These are phyloP conservation scores for Fusarium pilosicola DNA, from an alignment of 2,329 filamentous ascomycete genomes.

Conservation along the genomic window DNA sequence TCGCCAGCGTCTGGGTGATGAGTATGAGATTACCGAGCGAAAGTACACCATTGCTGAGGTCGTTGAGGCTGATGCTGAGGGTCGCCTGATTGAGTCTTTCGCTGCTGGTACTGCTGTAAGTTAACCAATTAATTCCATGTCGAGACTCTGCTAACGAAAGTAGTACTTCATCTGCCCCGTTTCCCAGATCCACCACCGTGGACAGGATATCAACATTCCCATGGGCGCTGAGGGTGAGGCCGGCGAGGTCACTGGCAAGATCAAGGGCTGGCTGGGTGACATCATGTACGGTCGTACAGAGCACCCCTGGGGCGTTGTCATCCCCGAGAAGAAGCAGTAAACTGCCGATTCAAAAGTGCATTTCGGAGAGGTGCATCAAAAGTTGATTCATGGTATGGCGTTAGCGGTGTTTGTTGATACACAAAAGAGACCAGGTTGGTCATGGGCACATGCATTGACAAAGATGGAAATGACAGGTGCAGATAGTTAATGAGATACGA, in stretches of 20 bases:
- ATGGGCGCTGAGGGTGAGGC: constrained; percentile 61
- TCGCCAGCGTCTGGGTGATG: constrained; percentile 66
- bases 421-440: constrained; percentile 31
- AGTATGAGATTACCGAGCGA: constrained; percentile 80
- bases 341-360: background rate
- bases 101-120: constrained; percentile 85
- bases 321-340: constrained; percentile 69
- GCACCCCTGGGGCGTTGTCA: constrained; percentile 76
- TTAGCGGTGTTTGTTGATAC: constrained; percentile 34
- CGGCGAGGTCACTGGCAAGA: constrained; percentile 66
- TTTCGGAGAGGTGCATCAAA: constrained; percentile 4
- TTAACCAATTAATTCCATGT: constrained; percentile 34
- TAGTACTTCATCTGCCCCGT: constrained; percentile 78
- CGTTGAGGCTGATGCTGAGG: constrained; percentile 75
- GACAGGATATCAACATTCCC: constrained; percentile 69
- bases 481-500: constrained; percentile 39
- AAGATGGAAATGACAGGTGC: constrained; percentile 1
- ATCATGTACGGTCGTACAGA: constrained; percentile 79
- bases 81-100: constrained; percentile 84
- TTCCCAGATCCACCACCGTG: constrained; percentile 74
- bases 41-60: constrained; percentile 86
- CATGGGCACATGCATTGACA: constrained; percentile 6
- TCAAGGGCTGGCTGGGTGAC: constrained; percentile 75
- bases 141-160: constrained; percentile 24
- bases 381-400: constrained; percentile 38